Evolutionary conservation across 176 grass and related monocot genomes (phyloP).

Genomic region (Triticum timopheevii): DNA sequence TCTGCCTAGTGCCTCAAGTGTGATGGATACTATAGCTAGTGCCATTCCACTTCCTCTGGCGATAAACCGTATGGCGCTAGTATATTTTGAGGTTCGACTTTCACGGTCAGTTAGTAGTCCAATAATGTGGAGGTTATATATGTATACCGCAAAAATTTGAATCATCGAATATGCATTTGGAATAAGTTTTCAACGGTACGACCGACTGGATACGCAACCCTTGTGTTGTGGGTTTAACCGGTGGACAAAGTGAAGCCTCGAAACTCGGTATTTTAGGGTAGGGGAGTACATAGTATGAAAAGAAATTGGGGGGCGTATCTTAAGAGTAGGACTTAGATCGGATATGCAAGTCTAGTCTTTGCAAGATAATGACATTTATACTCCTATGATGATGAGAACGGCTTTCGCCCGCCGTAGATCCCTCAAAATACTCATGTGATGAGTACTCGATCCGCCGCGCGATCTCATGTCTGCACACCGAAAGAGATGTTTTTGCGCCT

Average conservation of each 20-base stretch:
- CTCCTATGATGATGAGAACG: neutral
- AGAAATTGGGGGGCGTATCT: neutral
- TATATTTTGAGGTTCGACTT: neutral
- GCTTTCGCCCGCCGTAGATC: neutral
- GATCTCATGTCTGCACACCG: neutral
- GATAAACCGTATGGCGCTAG: neutral
- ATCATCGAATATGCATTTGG: no score
- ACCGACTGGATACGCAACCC: neutral
- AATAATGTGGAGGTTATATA: neutral
- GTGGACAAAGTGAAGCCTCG: neutral
- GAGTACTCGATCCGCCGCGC: neutral
- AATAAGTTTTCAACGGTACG: neutral
- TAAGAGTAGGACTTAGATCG: neutral
- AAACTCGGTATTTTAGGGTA: neutral
- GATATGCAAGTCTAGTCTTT: neutral
- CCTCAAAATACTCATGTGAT: neutral
- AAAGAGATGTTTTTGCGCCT: neutral
- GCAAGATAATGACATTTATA: conserved; percentile 23
- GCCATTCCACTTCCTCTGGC: neutral
- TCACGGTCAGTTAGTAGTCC: neutral
- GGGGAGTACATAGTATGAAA: neutral
- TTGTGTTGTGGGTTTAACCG: neutral
- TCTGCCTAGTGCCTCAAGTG: neutral
- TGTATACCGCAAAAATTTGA: neutral
- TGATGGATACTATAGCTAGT: neutral